Conservation (phyloP, 176 grass and related monocot genomes). For the Musa schizocarpa region DNA sequence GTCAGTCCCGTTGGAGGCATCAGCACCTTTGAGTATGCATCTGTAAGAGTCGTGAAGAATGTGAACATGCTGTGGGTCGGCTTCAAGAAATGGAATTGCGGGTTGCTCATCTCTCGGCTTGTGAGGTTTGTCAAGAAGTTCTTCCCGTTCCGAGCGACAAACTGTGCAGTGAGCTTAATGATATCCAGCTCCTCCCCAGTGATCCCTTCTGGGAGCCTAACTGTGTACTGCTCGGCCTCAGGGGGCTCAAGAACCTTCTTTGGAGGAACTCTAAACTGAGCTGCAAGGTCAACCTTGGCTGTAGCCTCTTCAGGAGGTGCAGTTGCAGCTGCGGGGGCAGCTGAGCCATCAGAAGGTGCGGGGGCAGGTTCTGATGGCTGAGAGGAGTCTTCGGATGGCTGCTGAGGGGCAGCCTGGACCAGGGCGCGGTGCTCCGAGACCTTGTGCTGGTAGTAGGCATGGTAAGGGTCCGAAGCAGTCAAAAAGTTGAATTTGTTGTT, state of each 20-base stretch:
- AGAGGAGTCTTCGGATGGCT: neutral
- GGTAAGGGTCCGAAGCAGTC: constrained; percentile 69
- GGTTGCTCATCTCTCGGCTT: constrained; percentile 41
- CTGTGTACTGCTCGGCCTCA: constrained; percentile 69
- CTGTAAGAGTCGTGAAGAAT: constrained; percentile 70
- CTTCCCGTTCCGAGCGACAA: constrained; percentile 85
- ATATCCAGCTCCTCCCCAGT: constrained; percentile 85
- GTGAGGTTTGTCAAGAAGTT: constrained; percentile 56
- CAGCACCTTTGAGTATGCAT: constrained; percentile 75
- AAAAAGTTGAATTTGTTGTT: constrained; percentile 97
- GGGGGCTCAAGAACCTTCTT: constrained; percentile 77
- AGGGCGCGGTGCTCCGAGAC: constrained; percentile 40
- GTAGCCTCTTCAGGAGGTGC: constrained; percentile 8
- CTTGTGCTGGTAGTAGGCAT: constrained; percentile 80
- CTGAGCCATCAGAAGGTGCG: constrained; percentile 2
- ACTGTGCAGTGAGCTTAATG: constrained; percentile 92
- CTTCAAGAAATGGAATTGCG: constrained; percentile 86
- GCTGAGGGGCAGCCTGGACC: constrained; percentile 9
- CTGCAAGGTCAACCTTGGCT: constrained; percentile 38
- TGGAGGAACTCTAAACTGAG: constrained; percentile 45
- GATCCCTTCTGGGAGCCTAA: constrained; percentile 71
- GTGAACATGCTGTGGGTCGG: constrained; percentile 95
- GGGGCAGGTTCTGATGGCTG: constrained; percentile 22
- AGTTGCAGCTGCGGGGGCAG: constrained; percentile 6
- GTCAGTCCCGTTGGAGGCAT: constrained; percentile 30